Conservation (phyloP, 345 rosid genomes). For the Populus alba region DNA sequence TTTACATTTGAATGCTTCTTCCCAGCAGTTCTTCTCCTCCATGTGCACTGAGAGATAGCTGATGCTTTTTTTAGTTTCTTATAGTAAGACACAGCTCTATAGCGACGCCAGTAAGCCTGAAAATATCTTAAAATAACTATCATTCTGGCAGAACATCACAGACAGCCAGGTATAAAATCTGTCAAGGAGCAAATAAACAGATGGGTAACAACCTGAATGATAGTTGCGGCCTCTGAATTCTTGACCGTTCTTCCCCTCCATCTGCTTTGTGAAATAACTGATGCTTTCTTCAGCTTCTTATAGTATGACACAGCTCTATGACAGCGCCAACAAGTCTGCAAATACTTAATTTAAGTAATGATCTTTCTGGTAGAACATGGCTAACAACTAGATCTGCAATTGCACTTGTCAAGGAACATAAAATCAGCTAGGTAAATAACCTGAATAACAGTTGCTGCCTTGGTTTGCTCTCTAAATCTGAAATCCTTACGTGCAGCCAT, state of each 20-base stretch:
- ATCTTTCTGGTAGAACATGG: conserved; percentile 21
- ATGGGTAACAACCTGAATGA: conserved; percentile 51
- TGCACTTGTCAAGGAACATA: neutral
- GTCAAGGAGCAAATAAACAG: neutral
- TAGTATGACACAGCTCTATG: conserved; percentile 44
- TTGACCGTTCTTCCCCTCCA: conserved; percentile 27
- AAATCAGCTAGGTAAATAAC: conserved; percentile 30
- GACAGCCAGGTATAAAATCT: neutral
- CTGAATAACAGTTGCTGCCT: conserved; percentile 60
- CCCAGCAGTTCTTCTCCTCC: conserved; percentile 35
- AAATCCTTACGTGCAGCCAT: conserved; percentile 47
- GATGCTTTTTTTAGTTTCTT: conserved; percentile 44
- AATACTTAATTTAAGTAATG: conserved; percentile 11
- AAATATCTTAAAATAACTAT: conserved; percentile 21
- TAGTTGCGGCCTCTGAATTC: conserved; percentile 35
- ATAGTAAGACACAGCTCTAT: conserved; percentile 43
- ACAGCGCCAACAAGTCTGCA: conserved; percentile 64
- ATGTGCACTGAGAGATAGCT: conserved; percentile 40
- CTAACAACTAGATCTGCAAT: neutral
- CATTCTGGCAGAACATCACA: conserved; percentile 19
- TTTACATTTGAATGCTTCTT: conserved; percentile 30
- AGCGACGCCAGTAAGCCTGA: conserved; percentile 64
- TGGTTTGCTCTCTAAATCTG: conserved; percentile 28
- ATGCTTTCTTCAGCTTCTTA: conserved; percentile 42
- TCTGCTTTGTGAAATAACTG: conserved; percentile 39